Conservation (phyloP, 2,329 filamentous ascomycete genomes). For the Fusarium protoensiforme region DNA sequence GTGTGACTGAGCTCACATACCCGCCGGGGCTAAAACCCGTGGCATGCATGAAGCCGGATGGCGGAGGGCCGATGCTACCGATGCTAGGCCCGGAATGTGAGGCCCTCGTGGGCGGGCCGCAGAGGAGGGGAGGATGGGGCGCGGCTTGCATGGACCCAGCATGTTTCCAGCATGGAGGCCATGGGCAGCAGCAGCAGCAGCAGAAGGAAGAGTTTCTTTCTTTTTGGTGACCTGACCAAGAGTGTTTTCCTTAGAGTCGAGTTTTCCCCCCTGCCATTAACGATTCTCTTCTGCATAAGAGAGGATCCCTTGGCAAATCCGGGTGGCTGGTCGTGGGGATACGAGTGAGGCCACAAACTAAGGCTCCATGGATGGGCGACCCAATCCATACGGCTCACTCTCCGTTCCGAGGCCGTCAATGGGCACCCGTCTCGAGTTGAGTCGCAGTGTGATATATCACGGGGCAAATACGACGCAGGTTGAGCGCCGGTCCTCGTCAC, state of each 20-base stretch:
- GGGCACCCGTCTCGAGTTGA: slow-evolving; percentile 10
- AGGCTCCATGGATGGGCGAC: neutral
- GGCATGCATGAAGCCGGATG: slow-evolving; percentile 41
- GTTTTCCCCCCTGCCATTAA: neutral
- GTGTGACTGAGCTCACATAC: slow-evolving; percentile 44
- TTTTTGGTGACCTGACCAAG: neutral
- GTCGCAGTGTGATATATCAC: slow-evolving; percentile 12
- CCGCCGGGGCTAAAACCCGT: slow-evolving; percentile 44
- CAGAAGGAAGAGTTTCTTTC: neutral
- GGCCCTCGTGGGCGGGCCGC: slow-evolving; percentile 41
- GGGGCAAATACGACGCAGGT: slow-evolving; percentile 15
- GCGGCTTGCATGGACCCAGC: slow-evolving; percentile 22
- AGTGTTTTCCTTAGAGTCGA: neutral
- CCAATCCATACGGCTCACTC: neutral
- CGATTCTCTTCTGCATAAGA: slow-evolving; percentile 29
- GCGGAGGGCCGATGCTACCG: slow-evolving; percentile 32
- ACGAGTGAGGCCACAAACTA: neutral
- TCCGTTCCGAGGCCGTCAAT: slow-evolving; percentile 1
- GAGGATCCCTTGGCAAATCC: slow-evolving; percentile 18
- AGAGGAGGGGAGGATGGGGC: slow-evolving; percentile 29
- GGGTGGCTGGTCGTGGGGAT: slow-evolving; percentile 30
- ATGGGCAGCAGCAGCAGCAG: neutral
- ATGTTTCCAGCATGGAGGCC: slow-evolving; percentile 21
- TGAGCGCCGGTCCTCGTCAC: neutral
- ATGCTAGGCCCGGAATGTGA: slow-evolving; percentile 34